Percentiles rank a stretch among this genome's conserved stretches.
phyloP scores from a whole-genome alignment of 2,329 filamentous ascomycete species.

The Xylariales sp. region DNA sequence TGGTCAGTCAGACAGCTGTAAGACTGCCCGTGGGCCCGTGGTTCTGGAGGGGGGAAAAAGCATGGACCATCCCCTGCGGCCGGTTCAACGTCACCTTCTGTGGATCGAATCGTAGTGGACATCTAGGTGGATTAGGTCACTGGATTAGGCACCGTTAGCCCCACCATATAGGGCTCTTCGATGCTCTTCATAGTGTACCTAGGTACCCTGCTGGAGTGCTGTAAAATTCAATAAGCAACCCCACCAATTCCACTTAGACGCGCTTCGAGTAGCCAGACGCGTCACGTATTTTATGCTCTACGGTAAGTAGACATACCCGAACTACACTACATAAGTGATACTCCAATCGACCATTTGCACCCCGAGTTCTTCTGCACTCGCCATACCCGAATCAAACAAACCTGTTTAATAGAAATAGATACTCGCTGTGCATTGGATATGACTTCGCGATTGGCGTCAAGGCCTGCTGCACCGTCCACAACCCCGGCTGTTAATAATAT shows the following conservation, averaged over 20 bases:
- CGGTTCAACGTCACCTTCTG: no score
- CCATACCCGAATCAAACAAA: not conserved
- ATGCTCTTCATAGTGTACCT: not conserved
- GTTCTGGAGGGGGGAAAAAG: no score
- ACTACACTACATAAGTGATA: no score
- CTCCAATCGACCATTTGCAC: not conserved
- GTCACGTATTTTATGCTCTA: conserved; percentile 8
- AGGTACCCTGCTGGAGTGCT: not conserved
- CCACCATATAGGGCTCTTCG: no score
- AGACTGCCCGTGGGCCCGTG: no score
- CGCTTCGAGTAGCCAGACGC: conserved; percentile 20
- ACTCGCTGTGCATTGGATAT: conserved; percentile 35
- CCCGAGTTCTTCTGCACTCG: not conserved
- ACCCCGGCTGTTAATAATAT: conserved; percentile 74
- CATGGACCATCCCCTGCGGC: no score
- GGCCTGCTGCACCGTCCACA: conserved; percentile 39
- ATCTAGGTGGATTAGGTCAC: no score
- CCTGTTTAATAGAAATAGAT: not conserved
- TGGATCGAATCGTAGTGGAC: no score
- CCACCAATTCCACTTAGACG: conserved; percentile 35
- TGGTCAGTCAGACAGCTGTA: conserved; percentile 17
- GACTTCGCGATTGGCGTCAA: conserved; percentile 44
- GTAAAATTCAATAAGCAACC: not conserved
- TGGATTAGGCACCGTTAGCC: no score
- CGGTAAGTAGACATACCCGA: no score